Base-by-base conservation (phyloP, 2,329 filamentous ascomycete genomes). In the Tolypocladium nubicola region DNA sequence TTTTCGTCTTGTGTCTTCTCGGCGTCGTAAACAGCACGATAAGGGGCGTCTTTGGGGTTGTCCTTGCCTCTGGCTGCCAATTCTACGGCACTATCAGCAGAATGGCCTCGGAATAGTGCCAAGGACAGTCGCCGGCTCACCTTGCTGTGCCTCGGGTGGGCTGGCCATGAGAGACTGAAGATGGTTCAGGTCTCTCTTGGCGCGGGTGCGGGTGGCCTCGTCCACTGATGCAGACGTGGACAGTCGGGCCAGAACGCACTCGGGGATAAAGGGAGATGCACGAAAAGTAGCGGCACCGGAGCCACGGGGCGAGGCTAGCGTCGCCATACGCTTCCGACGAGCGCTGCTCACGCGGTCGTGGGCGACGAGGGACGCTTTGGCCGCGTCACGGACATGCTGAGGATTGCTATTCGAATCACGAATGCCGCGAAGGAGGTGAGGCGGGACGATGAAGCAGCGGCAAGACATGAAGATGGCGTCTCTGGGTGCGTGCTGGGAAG, bases 1-100 rank as follows among this genome's bases (percentile, higher is more conserved):
- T 40, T 41, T 58, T 77, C 71, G 55, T 71, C 64, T 4, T 64
- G 57, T 26, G 63, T 70, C 56, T 76, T 67, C 39, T 75, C 61
- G 58, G 75, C 75, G 50, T 79, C 72, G 58, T 77, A 76, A 7
- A 80, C 69, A 19, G 72, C 72, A n/a, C 76, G 73, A 41, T 74
- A 71, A 19, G 72, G 67, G 30, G 66, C 55, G 5, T 69, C 58
- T 38, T 71, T 63, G 3, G 61, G 55, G 1, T 55, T 37, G 55
- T 41, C 52, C 11, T 55, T 33, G 33, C 37, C 33, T 26, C 53
- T 50, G 49, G 50, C 59, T 9, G 61, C 58, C 59, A 66, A 56
- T 41, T 61, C 60, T 19, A 62, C 59, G 16, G 55, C 53, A 8
- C 59, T 55, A n/a, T 62, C 57, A 23, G 43, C 45, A 8, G 57